Conservation (phyloP, 2,329 filamentous ascomycete species). For the Aureobasidium vineae region DNA sequence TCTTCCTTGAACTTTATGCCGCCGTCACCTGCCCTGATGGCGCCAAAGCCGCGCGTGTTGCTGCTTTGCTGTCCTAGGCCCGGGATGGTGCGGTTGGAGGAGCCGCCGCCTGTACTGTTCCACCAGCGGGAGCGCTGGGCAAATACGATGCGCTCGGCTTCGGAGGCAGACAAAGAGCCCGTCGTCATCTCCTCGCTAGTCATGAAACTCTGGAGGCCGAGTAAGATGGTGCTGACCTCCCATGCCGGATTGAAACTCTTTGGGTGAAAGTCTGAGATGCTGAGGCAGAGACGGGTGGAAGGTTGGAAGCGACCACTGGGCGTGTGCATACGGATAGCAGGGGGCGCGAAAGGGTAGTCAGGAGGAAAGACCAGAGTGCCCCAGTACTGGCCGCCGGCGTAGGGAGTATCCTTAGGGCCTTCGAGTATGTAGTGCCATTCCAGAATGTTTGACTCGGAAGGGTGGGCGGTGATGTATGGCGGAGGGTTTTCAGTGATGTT, state of each 20-base stretch:
- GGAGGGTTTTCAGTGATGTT: conserved; percentile 39
- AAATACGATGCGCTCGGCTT: conserved; percentile 73
- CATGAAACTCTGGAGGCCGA: conserved; percentile 95
- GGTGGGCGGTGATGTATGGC: conserved; percentile 38
- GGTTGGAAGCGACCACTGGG: conserved; percentile 94
- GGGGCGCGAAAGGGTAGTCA: conserved; percentile 95
- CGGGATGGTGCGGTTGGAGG: conserved; percentile 52
- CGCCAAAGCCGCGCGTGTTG: conserved; percentile 65
- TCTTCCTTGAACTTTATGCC: conserved; percentile 85
- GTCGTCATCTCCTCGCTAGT: conserved; percentile 99
- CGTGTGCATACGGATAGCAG: conserved; percentile 98
- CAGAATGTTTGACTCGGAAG: conserved; percentile 38
- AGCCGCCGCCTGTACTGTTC: conserved; percentile 91
- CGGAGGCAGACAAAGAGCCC: conserved; percentile 74
- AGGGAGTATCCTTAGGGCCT: conserved; percentile 89
- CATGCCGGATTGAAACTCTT: conserved; percentile 98
- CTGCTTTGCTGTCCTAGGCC: conserved; percentile 50
- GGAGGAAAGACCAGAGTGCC: conserved; percentile 92
- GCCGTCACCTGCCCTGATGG: conserved; percentile 84
- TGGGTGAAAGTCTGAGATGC: conserved; percentile 96
- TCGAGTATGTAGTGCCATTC: conserved; percentile 67
- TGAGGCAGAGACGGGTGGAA: conserved; percentile 86
- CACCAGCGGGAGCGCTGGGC: conserved; percentile 85
- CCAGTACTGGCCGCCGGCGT: conserved; percentile 96
- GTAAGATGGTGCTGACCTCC: conserved; percentile 96